Percentiles rank a stretch among this genome's conserved stretches.
These are phyloP conservation scores for Cladophialophora carrionii DNA, from an alignment of 2,329 filamentous ascomycete genomes.

Conservation along the genomic window DNA sequence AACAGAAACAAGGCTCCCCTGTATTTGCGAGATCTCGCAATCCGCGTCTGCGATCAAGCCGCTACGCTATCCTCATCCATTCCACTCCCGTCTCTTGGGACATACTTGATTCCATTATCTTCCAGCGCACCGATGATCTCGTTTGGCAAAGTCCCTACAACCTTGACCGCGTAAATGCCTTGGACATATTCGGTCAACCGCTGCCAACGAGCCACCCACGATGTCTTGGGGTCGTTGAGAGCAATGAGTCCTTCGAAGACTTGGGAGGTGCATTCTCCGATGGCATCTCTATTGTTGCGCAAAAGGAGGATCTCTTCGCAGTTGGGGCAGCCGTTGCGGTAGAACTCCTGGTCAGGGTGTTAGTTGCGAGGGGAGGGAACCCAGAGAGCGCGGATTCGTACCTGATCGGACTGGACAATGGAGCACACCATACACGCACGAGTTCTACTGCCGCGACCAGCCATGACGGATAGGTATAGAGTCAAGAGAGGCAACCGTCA, in stretches of 20 bases:
- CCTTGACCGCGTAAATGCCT: constrained; percentile 93
- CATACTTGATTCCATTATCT: constrained; percentile 63
- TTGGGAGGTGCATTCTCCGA: constrained; percentile 91
- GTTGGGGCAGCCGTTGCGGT: constrained; percentile 87
- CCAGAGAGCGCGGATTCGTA: constrained; percentile 48
- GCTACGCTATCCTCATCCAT: constrained; percentile 51
- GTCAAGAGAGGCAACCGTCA: background rate
- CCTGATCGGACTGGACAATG: constrained; percentile 80
- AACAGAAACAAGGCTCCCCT: background rate
- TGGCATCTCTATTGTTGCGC: constrained; percentile 73
- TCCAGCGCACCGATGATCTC: constrained; percentile 61
- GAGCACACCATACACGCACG: constrained; percentile 99
- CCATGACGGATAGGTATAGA: constrained; percentile 39
- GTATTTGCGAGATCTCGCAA: background rate
- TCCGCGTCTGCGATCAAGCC: constrained; percentile 14
- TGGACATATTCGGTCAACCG: constrained; percentile 83
- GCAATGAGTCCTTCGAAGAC: constrained; percentile 93
- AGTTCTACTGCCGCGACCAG: constrained; percentile 71
- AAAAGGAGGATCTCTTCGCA: constrained; percentile 92
- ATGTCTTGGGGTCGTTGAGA: constrained; percentile 76
- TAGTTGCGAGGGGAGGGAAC: constrained; percentile 3
- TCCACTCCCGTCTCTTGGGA: constrained; percentile 57
- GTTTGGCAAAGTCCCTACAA: constrained; percentile 70
- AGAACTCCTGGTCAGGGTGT: constrained; percentile 68
- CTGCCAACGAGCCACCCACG: constrained; percentile 98